A percentile compares a stretch with the other conserved stretches of the same genome.
Evolutionary conservation across 352 stramenopile species (phyloP).

Genomic region (Globisporangium polare): DNA sequence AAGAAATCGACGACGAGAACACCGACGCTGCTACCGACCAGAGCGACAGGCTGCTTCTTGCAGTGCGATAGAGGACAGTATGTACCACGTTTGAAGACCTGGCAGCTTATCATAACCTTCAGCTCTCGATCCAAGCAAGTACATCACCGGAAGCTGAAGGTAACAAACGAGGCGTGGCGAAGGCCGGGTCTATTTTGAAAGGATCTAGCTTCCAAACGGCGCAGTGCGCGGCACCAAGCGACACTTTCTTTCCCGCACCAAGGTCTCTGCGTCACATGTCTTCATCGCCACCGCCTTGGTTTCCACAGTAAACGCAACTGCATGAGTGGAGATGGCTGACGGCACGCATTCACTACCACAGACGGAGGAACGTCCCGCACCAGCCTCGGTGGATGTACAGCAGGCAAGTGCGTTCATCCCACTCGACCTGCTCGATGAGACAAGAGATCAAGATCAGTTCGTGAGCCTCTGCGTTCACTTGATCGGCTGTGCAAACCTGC

Average conservation of each 20-base stretch:
- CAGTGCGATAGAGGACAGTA: neutral
- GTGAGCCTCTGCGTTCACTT: neutral
- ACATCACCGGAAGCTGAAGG: neutral
- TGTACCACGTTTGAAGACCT: neutral
- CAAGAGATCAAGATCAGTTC: neutral
- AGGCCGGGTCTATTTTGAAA: slow-evolving; percentile 1
- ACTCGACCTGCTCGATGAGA: neutral
- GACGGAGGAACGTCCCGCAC: neutral
- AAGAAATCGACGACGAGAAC: neutral
- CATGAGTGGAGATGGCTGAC: neutral
- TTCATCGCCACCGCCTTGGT: neutral
- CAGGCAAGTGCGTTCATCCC: neutral
- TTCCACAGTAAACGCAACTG: neutral
- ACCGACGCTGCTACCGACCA: neutral
- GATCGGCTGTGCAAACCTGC: neutral
- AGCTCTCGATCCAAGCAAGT: neutral
- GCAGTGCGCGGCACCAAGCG: neutral
- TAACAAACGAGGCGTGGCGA: no score
- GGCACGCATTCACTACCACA: neutral
- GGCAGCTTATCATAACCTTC: neutral
- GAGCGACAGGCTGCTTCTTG: neutral
- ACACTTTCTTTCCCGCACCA: neutral
- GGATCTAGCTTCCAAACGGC: neutral
- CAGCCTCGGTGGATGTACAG: neutral
- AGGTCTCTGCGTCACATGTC: neutral